Base-by-base conservation (phyloP, 371 early-diverging fungal genomes). In the Rhizopus arrhizus region DNA sequence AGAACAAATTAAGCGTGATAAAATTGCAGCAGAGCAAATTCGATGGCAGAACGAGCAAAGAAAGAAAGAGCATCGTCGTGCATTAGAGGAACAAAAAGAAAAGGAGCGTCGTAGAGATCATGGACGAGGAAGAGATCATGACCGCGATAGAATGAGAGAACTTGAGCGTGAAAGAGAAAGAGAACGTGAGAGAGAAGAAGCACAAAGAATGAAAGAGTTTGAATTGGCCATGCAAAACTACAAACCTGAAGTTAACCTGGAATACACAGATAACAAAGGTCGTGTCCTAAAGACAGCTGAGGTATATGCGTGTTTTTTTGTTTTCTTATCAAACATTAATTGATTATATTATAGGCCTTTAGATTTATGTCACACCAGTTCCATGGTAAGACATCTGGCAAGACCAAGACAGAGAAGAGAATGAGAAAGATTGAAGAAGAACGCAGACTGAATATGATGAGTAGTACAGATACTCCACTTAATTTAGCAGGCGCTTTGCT, bases 331-430 rank as follows among this genome's bases (percentile, higher is more conserved):
- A 12, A 29, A 13, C 48, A 46, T 10, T 36, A 31, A 50, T 36
- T 35, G 35, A 22, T 22, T 22, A 22, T 22, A 22, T 22, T 15
- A 11, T 65, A 88, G 85, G 98, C 98, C 0, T 98, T 90, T 79
- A 85, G 91, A 54, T 87, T 86, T 65, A 77, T 95, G 65, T 94
- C 95, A 22, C 96, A 98, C 58, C 92, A 92, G 59, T 98, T 98
- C 86, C 97, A 98, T 69, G 98, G 98, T 32, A 92, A 92, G 65
- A 80, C 84, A 2, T 87, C 94, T 13, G 97, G 98, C 47, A 96
- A 95, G 69, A 84, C 87, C 73, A 97, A 97, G 85, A 92, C 91
- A 5, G 98, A 98, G 70, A 95, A 94, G 78, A 76, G 90, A 7
- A 77, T 92, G 70, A 77, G 79, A 55, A 93, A 91, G 67, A 68